Percentiles rank a stretch among this genome's conserved stretches.
Evolutionary conservation across 352 stramenopile genomes (phyloP).

Genomic region (Phytophthora tubulina): DNA sequence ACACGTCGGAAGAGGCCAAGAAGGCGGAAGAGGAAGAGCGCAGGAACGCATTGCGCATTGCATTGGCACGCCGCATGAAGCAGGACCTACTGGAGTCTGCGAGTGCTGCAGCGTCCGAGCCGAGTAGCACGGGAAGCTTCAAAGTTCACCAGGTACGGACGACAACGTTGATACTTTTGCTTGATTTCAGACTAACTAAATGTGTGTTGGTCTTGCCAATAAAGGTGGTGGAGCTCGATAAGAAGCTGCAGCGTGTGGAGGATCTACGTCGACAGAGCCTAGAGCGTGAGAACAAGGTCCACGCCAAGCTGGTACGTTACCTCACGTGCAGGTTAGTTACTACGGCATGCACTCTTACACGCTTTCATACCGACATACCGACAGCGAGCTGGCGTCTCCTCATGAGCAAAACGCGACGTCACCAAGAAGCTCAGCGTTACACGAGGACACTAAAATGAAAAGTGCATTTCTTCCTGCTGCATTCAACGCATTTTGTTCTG

Average conservation of each 20-base stretch:
- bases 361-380: background rate
- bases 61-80: conserved; percentile 83
- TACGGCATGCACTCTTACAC: background rate
- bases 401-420: conserved; percentile 10
- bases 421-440: background rate
- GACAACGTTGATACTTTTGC: background rate
- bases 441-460: conserved; percentile 17
- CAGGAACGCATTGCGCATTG: conserved; percentile 72
- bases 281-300: conserved; percentile 68
- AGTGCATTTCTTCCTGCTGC: conserved; percentile 38
- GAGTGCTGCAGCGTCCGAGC: conserved; percentile 28
- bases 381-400: conserved; percentile 27
- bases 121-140: conserved; percentile 42
- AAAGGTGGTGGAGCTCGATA: conserved; percentile 74
- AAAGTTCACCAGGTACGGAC: conserved; percentile 64
- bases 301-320: conserved; percentile 54
- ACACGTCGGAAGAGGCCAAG: conserved; percentile 67
- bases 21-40: conserved; percentile 74
- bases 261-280: conserved; percentile 73
- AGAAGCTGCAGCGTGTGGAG: conserved; percentile 83
- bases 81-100: conserved; percentile 72
- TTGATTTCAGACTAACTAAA: conserved; percentile 7
- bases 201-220: background rate
- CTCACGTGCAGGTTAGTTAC: background rate
- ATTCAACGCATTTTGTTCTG: conserved; percentile 31